Evolutionary conservation across 1,284 basidiomycete species (phyloP).

Genomic region (Papiliotrema fonsecae): DNA sequence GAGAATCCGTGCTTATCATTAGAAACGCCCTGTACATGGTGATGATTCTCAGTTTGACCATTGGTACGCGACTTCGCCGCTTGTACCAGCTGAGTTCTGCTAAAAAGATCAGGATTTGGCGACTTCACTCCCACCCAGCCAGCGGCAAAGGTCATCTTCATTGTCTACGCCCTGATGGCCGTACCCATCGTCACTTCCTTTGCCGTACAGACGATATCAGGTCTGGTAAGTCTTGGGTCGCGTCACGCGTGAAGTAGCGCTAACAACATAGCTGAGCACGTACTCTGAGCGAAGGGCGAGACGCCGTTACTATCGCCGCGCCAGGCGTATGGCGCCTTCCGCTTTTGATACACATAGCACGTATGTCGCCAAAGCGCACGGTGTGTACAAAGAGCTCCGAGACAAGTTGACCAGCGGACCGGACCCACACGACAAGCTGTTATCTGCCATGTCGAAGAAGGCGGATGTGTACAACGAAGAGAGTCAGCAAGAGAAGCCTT

Average conservation of each 20-base stretch:
- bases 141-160: slow-evolving; percentile 43
- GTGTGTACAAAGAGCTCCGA: slow-evolving; percentile 25
- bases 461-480: too few relatives aligned
- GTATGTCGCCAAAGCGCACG: slow-evolving; percentile 32
- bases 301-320: slow-evolving; percentile 15
- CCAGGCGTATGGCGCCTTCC: slow-evolving; percentile 23
- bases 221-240: slow-evolving; percentile 31
- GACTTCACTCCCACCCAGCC: slow-evolving; percentile 37
- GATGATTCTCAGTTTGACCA: slow-evolving; percentile 44
- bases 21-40: slow-evolving; percentile 31
- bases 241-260: background rate
- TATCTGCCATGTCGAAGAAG: too few relatives aligned
- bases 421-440: too few relatives aligned
- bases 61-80: slow-evolving; percentile 21
- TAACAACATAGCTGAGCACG: slow-evolving; percentile 23
- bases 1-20: background rate
- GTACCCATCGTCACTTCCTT: slow-evolving; percentile 51
- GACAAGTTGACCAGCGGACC: slow-evolving; percentile 16
- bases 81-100: background rate
- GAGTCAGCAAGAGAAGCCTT: too few relatives aligned
- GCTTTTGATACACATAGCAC: slow-evolving; percentile 43
- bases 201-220: slow-evolving; percentile 49
- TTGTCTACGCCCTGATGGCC: slow-evolving; percentile 48
- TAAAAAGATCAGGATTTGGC: slow-evolving; percentile 31
- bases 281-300: slow-evolving; percentile 20